Percentiles rank a stretch among this genome's conserved stretches.
These are phyloP conservation scores for Penicillium sp. DNA, from an alignment of 2,329 filamentous ascomycete genomes.

Conservation along the genomic window DNA sequence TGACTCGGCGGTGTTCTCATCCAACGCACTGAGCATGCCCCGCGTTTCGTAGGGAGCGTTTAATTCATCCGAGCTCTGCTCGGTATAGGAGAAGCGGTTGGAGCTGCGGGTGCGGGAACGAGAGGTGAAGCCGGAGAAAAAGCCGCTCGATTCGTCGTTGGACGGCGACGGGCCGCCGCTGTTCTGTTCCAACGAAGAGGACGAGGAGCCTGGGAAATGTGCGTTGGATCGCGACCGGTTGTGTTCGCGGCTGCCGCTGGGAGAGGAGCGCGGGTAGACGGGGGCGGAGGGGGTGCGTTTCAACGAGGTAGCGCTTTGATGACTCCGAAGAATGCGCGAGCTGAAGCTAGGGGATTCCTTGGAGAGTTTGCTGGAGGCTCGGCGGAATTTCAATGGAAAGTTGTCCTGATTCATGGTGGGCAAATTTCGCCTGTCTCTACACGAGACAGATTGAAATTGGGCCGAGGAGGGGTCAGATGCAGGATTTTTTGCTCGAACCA, in stretches of 20 bases:
- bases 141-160: conserved; percentile 33
- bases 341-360: conserved; percentile 48
- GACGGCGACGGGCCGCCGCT: conserved; percentile 45
- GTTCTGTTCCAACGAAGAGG: conserved; percentile 50
- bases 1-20: conserved; percentile 41
- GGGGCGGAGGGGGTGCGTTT: conserved; percentile 51
- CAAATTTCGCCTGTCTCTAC: conserved; percentile 22
- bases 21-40: conserved; percentile 47
- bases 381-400: conserved; percentile 43
- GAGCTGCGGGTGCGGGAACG: conserved; percentile 38
- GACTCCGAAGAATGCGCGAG: conserved; percentile 45
- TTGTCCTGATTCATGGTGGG: conserved; percentile 40
- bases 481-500: conserved; percentile 9
- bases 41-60: conserved; percentile 47
- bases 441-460: conserved; percentile 31
- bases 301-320: conserved; percentile 46
- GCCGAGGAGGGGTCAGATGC: conserved; percentile 28
- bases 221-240: conserved; percentile 48
- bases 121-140: conserved; percentile 30
- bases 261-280: conserved; percentile 46
- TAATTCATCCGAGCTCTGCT: conserved; percentile 49
- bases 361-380: conserved; percentile 46
- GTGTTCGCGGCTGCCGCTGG: conserved; percentile 43
- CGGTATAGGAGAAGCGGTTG: conserved; percentile 38
- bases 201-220: conserved; percentile 45